Percentiles rank a stretch among this genome's conserved stretches.
Conservation (phyloP, 1,284 basidiomycete species). For the Marasmius sp. region DNA sequence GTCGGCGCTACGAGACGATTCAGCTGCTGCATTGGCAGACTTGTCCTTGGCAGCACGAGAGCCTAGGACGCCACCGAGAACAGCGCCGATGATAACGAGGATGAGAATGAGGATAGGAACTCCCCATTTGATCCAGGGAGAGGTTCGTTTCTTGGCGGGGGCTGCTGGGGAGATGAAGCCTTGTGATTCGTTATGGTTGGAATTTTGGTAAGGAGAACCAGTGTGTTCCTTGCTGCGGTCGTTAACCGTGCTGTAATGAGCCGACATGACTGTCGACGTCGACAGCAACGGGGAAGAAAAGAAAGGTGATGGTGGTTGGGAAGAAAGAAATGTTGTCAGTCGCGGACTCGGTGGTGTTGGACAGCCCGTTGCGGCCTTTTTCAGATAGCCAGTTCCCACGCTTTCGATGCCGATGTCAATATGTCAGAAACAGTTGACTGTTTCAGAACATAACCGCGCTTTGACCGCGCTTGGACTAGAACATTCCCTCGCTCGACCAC, state of each 20-base stretch:
- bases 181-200: neutral
- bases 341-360: too few relatives aligned
- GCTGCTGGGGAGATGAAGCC: neutral
- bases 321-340: neutral
- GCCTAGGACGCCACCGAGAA: slow-evolving; percentile 71
- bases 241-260: slow-evolving; percentile 1
- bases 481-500: too few relatives aligned
- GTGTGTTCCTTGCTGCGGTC: neutral
- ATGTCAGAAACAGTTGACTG: too few relatives aligned
- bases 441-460: too few relatives aligned
- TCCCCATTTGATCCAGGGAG: slow-evolving; percentile 56
- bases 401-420: too few relatives aligned
- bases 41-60: slow-evolving; percentile 4
- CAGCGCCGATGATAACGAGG: slow-evolving; percentile 59
- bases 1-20: slow-evolving; percentile 19
- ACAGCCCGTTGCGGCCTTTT: too few relatives aligned
- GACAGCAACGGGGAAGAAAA: neutral
- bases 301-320: neutral
- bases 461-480: too few relatives aligned
- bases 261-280: neutral
- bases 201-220: neutral
- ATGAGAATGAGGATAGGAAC: slow-evolving; percentile 45
- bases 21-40: neutral
- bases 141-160: slow-evolving; percentile 27
- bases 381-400: too few relatives aligned